Conservation (phyloP, 306 rosid genomes). For the Cicer yamashitae region DNA sequence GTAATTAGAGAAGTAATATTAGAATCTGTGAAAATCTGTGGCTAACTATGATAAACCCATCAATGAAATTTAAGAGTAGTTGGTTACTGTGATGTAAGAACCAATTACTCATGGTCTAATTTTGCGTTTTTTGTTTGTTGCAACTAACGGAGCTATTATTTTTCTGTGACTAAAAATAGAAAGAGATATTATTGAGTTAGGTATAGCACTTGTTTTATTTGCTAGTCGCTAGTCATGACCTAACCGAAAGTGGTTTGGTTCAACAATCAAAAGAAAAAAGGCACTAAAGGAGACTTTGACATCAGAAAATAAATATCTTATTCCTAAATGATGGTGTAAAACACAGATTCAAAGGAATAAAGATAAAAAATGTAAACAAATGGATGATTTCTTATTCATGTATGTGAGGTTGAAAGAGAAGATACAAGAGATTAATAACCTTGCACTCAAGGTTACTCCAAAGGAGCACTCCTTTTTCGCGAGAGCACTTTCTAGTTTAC, state of each 20-base stretch:
- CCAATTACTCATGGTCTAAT: constrained; percentile 6
- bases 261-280: constrained; percentile 13
- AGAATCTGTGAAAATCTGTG: no score
- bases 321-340: no score
- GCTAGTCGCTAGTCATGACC: not conserved
- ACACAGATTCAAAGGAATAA: no score
- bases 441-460: no score
- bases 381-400: no score
- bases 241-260: not conserved
- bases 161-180: not conserved
- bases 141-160: constrained; percentile 2
- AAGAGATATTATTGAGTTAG: constrained; percentile 18
- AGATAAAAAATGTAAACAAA: no score
- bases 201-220: constrained; percentile 22
- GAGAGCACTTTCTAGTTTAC: no score
- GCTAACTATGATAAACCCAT: not conserved
- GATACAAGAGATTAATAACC: no score
- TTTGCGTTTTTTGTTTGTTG: constrained; percentile 25
- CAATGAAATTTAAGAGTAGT: not conserved
- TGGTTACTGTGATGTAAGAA: constrained; percentile 17
- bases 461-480: no score
- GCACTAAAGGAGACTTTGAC: not conserved
- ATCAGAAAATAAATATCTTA: not conserved
- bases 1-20: no score
- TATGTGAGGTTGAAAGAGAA: no score